A percentile compares a stretch with the other conserved stretches of the same genome.
These are phyloP conservation scores for Breynia disticha DNA, from an alignment of 441 rosid genomes.

Conservation along the genomic window DNA sequence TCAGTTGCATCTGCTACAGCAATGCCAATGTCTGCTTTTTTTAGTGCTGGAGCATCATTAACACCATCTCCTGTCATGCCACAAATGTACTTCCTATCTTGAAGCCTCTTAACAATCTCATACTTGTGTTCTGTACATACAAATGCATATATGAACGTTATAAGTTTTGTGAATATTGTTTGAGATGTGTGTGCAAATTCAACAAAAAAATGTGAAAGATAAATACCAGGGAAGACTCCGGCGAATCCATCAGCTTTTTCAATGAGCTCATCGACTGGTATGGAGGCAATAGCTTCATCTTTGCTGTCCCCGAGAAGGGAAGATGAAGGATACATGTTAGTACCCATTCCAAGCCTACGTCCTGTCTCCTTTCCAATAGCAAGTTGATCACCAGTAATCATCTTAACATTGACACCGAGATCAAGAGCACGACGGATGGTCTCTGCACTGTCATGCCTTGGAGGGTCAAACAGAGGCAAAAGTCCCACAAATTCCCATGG, in stretches of 20 bases:
- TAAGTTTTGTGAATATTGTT: no score
- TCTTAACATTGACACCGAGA: conserved; percentile 89
- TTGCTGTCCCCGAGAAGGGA: conserved; percentile 62
- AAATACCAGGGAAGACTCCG: conserved; percentile 97
- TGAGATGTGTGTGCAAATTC: no score
- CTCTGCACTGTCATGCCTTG: conserved; percentile 93
- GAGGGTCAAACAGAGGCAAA: conserved; percentile 89
- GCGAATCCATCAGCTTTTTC: conserved; percentile 96
- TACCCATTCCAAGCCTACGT: conserved; percentile 95
- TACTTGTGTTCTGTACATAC: conserved; percentile 73
- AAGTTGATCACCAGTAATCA: conserved; percentile 95
- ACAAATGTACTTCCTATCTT: conserved; percentile 75
- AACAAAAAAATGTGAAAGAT: no score
- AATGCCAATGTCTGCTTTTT: conserved; percentile 84
- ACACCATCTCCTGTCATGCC: conserved; percentile 99
- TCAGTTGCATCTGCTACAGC: conserved; percentile 96
- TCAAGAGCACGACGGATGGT: conserved; percentile 80
- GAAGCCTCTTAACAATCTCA: conserved; percentile 82
- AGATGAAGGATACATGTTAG: conserved; percentile 90
- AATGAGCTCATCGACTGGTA: conserved; percentile 70
- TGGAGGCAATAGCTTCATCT: conserved; percentile 53
- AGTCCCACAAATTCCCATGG: conserved; percentile 94
- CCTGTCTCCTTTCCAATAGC: conserved; percentile 94
- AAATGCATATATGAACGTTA: no score
- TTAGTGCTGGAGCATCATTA: conserved; percentile 86